Evolutionary conservation across 768 basidiomycete species (phyloP), one percentile per base, ranked within the genome.

Genomic region (Termitomyces sp.): DNA sequence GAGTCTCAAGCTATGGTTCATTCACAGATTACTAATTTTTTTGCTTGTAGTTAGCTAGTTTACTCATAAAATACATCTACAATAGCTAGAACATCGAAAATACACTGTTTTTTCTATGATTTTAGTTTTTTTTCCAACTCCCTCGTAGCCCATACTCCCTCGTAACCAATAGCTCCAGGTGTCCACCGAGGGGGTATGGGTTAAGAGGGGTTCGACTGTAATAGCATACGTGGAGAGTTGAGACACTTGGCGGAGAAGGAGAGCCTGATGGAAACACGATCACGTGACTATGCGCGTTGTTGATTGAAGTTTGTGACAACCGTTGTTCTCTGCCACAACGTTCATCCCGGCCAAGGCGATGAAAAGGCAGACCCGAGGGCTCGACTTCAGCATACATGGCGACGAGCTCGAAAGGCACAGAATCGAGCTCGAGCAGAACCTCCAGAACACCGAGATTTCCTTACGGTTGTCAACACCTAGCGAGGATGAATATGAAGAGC

Each of bases 331-430:
- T 61, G 63, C 64, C 62, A 62, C 61, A 57, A 42, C 41, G 54
- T 49, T 53, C 62, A 46, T 52, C 37, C 19, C 54, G 19, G 5
- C 50, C 49, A 46, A 25, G 37, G 64, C 62, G 56, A 77, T 77
- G 77, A 72, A 69, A 62, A 68, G 70, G 63, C 73, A 70, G 37
- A 57, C 69, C 57, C 70, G 60, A 70, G 72, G 69, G 59, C 63
- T 75, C 44, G 75, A 77, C 64, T 66, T 75, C 56, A 73, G 71
- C 73, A 92, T 92, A 53, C 77, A 65, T 8, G 86, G 84, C 57
- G 90, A 92, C 68, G 82, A 85, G 72, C 83, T 86, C 64, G 91
- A 93, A 69, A 78, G 86, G 32, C 69, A 86, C 67, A 85, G 91
- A 59, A 87, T 90, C 51, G 82, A 83, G 67, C 87, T 93, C 50